These are phyloP conservation scores for Gelatoporia subvermispora DNA, from an alignment of 768 basidiomycete genomes.

Conservation along the genomic window DNA sequence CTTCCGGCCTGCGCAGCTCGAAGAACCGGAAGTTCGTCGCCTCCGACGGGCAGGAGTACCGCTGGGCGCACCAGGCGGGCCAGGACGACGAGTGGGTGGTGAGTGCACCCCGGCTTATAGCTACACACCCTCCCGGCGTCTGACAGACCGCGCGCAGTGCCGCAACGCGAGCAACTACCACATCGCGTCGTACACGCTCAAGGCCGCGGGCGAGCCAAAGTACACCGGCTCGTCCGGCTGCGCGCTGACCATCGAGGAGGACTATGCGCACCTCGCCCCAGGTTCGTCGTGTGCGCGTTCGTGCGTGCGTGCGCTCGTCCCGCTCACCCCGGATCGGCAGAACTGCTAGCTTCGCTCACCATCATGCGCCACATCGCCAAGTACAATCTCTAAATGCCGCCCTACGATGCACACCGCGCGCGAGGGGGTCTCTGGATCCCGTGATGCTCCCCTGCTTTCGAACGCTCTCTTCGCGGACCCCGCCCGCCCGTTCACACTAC, in stretches of 20 bases:
- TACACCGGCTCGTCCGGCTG: slow-evolving; percentile 55
- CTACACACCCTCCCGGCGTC: neutral
- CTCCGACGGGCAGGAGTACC: slow-evolving; percentile 57
- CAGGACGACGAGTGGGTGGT: slow-evolving; percentile 64
- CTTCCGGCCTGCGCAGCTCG: slow-evolving; percentile 34
- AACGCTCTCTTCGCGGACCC: neutral
- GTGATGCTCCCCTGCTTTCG: neutral
- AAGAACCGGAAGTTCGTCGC: slow-evolving; percentile 48
- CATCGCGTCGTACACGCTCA: slow-evolving; percentile 59
- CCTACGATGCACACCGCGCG: neutral
- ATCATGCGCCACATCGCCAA: slow-evolving; percentile 61
- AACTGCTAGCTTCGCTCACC: slow-evolving; percentile 54
- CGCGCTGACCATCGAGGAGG: slow-evolving; percentile 59
- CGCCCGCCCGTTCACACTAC: neutral
- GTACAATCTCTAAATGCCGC: slow-evolving; percentile 33
- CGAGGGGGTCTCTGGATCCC: neutral
- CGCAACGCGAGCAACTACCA: slow-evolving; percentile 44
- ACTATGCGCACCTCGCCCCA: slow-evolving; percentile 47
- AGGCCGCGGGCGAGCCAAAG: slow-evolving; percentile 47
- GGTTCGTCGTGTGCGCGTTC: slow-evolving; percentile 47
- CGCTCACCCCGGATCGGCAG: slow-evolving; percentile 26
- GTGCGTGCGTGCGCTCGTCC: neutral
- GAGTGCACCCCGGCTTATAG: slow-evolving; percentile 17
- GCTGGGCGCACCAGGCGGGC: slow-evolving; percentile 48
- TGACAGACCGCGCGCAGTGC: slow-evolving; percentile 36